A percentile compares a stretch with the other conserved stretches of the same genome.
Conservation (phyloP, 352 stramenopile genomes). For the Globisporangium rhizosaccharum region DNA sequence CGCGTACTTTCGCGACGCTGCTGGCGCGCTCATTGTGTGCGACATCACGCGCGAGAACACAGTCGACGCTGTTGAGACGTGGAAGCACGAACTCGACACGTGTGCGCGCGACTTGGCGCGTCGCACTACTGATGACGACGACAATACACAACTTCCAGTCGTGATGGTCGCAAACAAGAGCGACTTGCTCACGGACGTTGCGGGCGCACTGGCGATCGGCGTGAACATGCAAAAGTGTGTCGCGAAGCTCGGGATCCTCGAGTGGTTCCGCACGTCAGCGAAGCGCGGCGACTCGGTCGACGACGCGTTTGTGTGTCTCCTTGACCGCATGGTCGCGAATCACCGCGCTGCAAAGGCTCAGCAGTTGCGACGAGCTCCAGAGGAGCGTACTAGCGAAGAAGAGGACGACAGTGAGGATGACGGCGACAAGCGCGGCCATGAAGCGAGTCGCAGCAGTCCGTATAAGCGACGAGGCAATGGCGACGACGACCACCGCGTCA, state of each 20-base stretch:
- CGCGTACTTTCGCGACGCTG: conserved; percentile 79
- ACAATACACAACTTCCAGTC: conserved; percentile 41
- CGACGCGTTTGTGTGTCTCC: conserved; percentile 55
- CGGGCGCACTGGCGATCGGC: conserved; percentile 62
- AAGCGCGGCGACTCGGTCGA: conserved; percentile 63
- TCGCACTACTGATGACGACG: conserved; percentile 12
- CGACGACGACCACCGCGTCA: conserved; percentile 23
- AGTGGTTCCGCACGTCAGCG: conserved; percentile 74
- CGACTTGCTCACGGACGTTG: conserved; percentile 65
- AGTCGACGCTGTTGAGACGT: conserved; percentile 76
- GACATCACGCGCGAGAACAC: conserved; percentile 85
- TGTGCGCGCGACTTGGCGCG: conserved; percentile 42
- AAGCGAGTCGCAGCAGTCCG: not conserved
- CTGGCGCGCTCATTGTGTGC: conserved; percentile 81
- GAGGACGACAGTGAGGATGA: not conserved
- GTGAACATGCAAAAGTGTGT: conserved; percentile 86
- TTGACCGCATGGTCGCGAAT: conserved; percentile 54
- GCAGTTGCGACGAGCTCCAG: not conserved
- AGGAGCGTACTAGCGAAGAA: not conserved
- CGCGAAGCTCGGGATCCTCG: conserved; percentile 56
- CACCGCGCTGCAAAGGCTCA: conserved; percentile 18
- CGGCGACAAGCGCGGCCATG: not conserved
- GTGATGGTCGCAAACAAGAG: conserved; percentile 86
- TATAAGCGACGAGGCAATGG: not conserved
- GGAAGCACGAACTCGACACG: conserved; percentile 77